A percentile compares a stretch with the other conserved stretches of the same genome.
Evolutionary conservation across 2,329 filamentous ascomycete species (phyloP).

Genomic region (Arthrobotrys sinensis): DNA sequence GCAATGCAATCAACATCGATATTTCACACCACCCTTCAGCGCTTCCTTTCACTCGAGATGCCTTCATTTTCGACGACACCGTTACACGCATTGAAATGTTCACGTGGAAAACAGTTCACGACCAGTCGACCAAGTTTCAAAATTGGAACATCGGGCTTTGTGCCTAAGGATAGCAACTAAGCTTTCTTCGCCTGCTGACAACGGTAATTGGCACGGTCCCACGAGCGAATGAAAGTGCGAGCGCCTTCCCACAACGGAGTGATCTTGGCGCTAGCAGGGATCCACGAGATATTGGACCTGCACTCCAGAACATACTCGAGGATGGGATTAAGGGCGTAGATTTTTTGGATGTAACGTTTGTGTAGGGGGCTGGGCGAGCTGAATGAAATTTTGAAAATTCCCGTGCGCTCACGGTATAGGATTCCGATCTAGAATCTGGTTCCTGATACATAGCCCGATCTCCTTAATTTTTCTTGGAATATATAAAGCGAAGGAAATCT

Average conservation of each 20-base stretch:
- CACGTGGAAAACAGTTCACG: neutral
- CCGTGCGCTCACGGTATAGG: neutral
- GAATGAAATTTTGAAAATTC: neutral
- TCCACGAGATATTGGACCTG: neutral
- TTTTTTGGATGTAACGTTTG: slow-evolving; percentile 7
- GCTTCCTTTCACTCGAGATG: neutral
- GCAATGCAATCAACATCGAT: no score
- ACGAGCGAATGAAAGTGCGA: neutral
- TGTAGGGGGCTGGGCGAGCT: neutral
- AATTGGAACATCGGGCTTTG: neutral
- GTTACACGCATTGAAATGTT: slow-evolving; percentile 1
- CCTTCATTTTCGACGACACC: neutral
- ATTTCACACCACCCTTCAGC: neutral
- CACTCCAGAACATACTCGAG: neutral
- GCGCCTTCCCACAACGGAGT: neutral
- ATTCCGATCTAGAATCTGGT: neutral
- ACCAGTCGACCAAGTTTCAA: no score
- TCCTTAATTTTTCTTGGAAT: no score
- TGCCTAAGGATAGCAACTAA: neutral
- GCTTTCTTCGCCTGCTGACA: slow-evolving; percentile 16
- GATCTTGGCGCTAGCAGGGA: slow-evolving; percentile 6
- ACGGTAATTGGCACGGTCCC: neutral
- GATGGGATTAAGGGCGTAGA: neutral
- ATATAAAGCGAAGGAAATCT: no score
- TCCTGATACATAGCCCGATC: no score